A percentile compares a stretch with the other conserved stretches of the same genome.
phyloP scores from a whole-genome alignment of 2,329 filamentous ascomycete genomes.

The Ilyonectria mors-panacis region DNA sequence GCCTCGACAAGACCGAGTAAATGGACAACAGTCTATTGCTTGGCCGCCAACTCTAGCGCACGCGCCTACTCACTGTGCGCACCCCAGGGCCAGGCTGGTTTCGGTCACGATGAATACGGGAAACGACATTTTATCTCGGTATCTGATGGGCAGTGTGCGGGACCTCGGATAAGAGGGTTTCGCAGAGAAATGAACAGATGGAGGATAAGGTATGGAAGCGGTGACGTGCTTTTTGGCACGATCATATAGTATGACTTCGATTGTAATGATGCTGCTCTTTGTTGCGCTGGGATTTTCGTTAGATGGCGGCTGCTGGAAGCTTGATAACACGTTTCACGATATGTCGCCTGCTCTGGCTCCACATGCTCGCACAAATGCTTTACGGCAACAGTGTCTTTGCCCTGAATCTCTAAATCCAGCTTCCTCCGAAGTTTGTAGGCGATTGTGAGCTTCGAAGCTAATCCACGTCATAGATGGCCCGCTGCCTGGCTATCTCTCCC shows the following conservation, averaged over 20 bases:
- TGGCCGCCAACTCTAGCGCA: constrained; percentile 45
- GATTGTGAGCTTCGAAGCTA: constrained; percentile 13
- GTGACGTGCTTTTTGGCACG: constrained; percentile 31
- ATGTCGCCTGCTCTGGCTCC: constrained; percentile 29
- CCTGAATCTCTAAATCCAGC: background rate
- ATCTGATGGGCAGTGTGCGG: constrained; percentile 27
- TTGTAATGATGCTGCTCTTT: constrained; percentile 41
- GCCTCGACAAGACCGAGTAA: constrained; percentile 80
- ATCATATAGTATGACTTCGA: constrained; percentile 39
- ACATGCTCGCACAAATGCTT: constrained; percentile 25
- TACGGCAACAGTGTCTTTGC: constrained; percentile 8
- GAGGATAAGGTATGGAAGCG: constrained; percentile 35
- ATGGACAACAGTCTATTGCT: constrained; percentile 30
- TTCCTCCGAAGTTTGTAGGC: background rate
- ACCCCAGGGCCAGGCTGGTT: constrained; percentile 43
- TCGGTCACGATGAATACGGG: constrained; percentile 37
- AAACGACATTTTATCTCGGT: constrained; percentile 29
- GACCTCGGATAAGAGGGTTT: constrained; percentile 29
- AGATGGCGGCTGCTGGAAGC: constrained; percentile 45
- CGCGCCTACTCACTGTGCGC: constrained; percentile 27
- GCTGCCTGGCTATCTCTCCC: constrained; percentile 24
- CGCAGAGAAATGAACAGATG: constrained; percentile 31
- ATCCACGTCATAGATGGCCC: constrained; percentile 24
- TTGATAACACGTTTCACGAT: constrained; percentile 48
- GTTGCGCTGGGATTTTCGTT: constrained; percentile 43